phyloP scores from a whole-genome alignment of 306 rosid genomes.

The Glycine soja region DNA sequence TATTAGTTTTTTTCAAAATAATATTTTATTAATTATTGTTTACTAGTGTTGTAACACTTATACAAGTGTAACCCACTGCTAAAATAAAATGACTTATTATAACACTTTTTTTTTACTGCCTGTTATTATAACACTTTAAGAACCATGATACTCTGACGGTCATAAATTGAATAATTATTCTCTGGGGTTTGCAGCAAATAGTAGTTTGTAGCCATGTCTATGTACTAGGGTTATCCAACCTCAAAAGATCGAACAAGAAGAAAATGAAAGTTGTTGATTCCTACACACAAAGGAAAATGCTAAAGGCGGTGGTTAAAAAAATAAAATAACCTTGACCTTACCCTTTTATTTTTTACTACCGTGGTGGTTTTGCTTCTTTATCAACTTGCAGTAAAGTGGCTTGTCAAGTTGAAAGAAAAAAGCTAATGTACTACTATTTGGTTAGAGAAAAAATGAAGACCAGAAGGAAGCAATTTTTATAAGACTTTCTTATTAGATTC shows the following conservation, averaged over 20 bases:
- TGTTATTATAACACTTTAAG: no score
- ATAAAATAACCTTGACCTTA: slow-evolving; percentile 15
- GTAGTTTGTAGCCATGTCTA: no score
- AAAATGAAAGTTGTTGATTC: slow-evolving; percentile 34
- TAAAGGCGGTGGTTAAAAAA: neutral
- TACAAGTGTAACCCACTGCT: neutral
- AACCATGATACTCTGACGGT: no score
- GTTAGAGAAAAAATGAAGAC: neutral
- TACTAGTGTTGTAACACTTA: neutral
- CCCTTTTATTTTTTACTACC: slow-evolving; percentile 12
- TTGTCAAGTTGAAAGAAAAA: slow-evolving; percentile 18
- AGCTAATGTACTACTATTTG: neutral
- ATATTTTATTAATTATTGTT: neutral
- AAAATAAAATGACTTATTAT: no score
- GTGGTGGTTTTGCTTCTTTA: no score
- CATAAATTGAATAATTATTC: no score
- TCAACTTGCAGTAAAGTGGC: no score
- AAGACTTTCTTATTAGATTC: neutral
- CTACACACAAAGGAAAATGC: slow-evolving; percentile 5
- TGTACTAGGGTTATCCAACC: no score
- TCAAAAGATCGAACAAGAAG: no score
- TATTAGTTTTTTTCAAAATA: neutral
- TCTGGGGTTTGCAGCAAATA: no score
- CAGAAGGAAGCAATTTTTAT: neutral
- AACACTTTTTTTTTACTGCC: no score